phyloP scores from a whole-genome alignment of 2,329 filamentous ascomycete genomes.

The Cladosporium sp. region DNA sequence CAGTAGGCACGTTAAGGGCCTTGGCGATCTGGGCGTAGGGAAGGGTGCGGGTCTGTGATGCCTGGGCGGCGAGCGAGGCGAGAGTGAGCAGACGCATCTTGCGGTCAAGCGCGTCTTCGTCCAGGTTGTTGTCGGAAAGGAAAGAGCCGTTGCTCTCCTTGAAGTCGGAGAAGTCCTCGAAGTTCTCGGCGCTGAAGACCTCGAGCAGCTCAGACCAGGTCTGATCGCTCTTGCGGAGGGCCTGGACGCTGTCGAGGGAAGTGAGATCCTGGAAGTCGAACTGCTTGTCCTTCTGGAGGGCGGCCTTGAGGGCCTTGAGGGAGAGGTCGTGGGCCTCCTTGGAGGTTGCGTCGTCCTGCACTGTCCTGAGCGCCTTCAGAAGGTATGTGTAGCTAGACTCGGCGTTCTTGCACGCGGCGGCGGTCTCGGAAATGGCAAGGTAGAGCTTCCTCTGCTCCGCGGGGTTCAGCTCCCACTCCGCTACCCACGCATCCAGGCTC shows the following conservation, averaged over 20 bases:
- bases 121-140: slow-evolving; percentile 66
- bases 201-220: slow-evolving; percentile 88
- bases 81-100: slow-evolving; percentile 97
- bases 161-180: slow-evolving; percentile 95
- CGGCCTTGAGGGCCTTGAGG: slow-evolving; percentile 58
- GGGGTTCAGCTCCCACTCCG: slow-evolving; percentile 72
- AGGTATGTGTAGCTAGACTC: slow-evolving; percentile 71
- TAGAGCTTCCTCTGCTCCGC: slow-evolving; percentile 82
- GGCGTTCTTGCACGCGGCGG: slow-evolving; percentile 69
- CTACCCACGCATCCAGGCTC: slow-evolving; percentile 74
- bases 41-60: slow-evolving; percentile 71
- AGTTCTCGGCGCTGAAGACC: slow-evolving; percentile 87
- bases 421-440: slow-evolving; percentile 73
- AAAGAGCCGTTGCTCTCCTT: slow-evolving; percentile 84
- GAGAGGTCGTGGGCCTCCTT: slow-evolving; percentile 53
- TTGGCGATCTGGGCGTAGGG: slow-evolving; percentile 80
- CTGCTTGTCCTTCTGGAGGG: slow-evolving; percentile 59
- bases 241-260: slow-evolving; percentile 70
- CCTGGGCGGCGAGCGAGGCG: slow-evolving; percentile 77
- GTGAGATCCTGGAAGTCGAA: slow-evolving; percentile 70
- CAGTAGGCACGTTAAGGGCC: slow-evolving; percentile 71
- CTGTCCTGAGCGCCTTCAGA: slow-evolving; percentile 68
- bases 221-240: slow-evolving; percentile 75
- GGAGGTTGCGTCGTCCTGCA: slow-evolving; percentile 53
- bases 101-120: slow-evolving; percentile 70